phyloP scores from a whole-genome alignment of 306 rosid genomes.

The Lagenaria siceraria region DNA sequence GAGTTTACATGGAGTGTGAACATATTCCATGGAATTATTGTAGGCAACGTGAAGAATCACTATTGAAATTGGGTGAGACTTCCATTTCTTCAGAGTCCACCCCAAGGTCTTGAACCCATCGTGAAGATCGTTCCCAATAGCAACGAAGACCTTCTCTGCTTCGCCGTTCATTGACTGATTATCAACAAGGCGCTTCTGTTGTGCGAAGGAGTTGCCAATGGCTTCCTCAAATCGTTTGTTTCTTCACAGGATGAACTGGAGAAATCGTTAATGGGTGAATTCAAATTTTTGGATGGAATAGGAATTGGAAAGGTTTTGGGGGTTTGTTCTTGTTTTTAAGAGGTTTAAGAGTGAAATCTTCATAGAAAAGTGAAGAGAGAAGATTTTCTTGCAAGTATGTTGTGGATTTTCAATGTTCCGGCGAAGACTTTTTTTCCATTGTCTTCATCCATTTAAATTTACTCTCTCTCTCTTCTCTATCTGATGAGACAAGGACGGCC shows the following conservation, averaged over 20 bases:
- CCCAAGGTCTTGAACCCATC: conserved; percentile 58
- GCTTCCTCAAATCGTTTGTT: not conserved
- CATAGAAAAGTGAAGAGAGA: not conserved
- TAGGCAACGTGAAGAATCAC: conserved; percentile 47
- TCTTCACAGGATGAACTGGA: no score
- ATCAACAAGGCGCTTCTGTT: not conserved
- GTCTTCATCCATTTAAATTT: not conserved
- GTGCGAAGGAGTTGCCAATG: not conserved
- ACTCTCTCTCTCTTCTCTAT: not conserved
- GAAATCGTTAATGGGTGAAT: not conserved
- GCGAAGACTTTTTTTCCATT: conserved; percentile 1
- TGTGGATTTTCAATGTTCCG: not conserved
- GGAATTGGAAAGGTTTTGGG: not conserved
- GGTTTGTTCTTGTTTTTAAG: not conserved
- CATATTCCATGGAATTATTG: conserved; percentile 34
- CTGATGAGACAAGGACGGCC: not conserved
- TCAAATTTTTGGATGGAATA: not conserved
- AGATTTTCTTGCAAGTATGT: not conserved
- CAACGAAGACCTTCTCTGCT: conserved; percentile 50
- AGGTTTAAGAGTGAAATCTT: not conserved
- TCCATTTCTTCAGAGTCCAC: conserved; percentile 75
- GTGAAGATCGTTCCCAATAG: conserved; percentile 50
- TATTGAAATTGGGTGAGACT: conserved; percentile 46
- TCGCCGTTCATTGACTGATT: conserved; percentile 24
- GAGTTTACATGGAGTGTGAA: conserved; percentile 60